Conservation (phyloP, 495 filamentous ascomycete species). For the Tuber umbilicatum region DNA sequence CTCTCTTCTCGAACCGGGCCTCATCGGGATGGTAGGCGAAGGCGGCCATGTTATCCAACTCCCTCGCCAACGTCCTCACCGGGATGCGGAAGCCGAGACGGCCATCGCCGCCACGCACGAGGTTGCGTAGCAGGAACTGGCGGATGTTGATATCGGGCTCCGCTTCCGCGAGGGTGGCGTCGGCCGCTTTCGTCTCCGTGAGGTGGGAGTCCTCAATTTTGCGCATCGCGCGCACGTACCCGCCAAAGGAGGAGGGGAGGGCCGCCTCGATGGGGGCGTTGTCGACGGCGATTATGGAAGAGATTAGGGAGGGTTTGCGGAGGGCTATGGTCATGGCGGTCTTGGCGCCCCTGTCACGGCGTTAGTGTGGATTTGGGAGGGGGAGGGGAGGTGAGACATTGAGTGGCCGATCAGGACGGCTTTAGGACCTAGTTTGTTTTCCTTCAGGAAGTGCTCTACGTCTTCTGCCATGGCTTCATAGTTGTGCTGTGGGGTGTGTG, state of each 20-base stretch:
- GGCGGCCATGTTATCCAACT: constrained; percentile 65
- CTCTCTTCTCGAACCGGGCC: constrained; percentile 63
- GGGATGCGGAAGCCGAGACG: constrained; percentile 56
- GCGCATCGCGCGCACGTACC: constrained; percentile 80
- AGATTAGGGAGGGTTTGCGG: constrained; percentile 56
- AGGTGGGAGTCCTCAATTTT: constrained; percentile 63
- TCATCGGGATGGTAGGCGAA: constrained; percentile 70
- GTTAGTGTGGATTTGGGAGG: background rate
- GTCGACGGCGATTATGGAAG: constrained; percentile 73
- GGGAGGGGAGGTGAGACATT: constrained; percentile 55
- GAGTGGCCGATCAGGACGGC: constrained; percentile 83
- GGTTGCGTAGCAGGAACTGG: constrained; percentile 90
- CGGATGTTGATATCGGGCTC: constrained; percentile 71
- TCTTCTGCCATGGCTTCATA: constrained; percentile 84
- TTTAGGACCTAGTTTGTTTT: constrained; percentile 61
- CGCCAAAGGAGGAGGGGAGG: constrained; percentile 65
- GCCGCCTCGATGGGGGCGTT: constrained; percentile 81
- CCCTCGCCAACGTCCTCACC: constrained; percentile 51
- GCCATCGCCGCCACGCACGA: constrained; percentile 49
- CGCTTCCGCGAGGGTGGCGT: constrained; percentile 68
- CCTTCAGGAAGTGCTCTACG: constrained; percentile 68
- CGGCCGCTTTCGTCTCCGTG: constrained; percentile 66
- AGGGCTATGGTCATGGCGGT: constrained; percentile 85
- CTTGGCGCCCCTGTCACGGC: constrained; percentile 71
- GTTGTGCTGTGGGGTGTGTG: constrained; percentile 69